Evolutionary conservation across 345 rosid genomes (phyloP), one percentile per base, ranked within the genome.

Genomic region (Gossypium raimondii): DNA sequence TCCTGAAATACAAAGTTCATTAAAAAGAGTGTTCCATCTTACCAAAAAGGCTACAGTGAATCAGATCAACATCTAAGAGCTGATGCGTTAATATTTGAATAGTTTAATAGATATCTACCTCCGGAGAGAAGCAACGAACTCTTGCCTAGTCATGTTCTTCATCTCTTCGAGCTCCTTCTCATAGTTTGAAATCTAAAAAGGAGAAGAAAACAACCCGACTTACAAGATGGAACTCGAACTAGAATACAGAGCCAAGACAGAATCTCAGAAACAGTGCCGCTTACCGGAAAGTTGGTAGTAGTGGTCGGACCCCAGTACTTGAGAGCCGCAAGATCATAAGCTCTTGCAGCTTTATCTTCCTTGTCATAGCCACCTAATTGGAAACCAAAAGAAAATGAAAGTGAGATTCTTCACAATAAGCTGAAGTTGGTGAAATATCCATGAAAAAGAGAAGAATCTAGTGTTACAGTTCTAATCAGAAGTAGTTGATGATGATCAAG

Each of bases 271-370:
- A 48, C 13, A 44, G 12, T 1, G 6, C 5, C 0, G 18, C 1
- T 43, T 78, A 89, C 98, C 73, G 93, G 93, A 81, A 92, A 94
- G 77, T 94, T 94, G 11, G 95, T 94, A 13, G 97, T 92, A 1
- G 98, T 92, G 70, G 91, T 85, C 60, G 93, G 91, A 84, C 97
- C 98, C 97, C 98, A 94, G 82, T 92, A 94, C 85, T 94, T 94
- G 76, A 94, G 97, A 79, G 97, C 98, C 18, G 98, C 98, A 59
- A 94, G 94, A 78, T 94, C 98, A 43, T 94, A 94, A 78, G 98
- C 97, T 84, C 97, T 82, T 9, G 98, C 97, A 67, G 98, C 97
- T 79, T 88, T 94, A 34, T 94, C 97, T 78, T 94, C 98, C 74
- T 87, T 92, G 82, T 94, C 98, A 84, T 94, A 94, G 24, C 98